Conservation (phyloP, 495 filamentous ascomycete genomes). For the Penicillium bialowiezense region DNA sequence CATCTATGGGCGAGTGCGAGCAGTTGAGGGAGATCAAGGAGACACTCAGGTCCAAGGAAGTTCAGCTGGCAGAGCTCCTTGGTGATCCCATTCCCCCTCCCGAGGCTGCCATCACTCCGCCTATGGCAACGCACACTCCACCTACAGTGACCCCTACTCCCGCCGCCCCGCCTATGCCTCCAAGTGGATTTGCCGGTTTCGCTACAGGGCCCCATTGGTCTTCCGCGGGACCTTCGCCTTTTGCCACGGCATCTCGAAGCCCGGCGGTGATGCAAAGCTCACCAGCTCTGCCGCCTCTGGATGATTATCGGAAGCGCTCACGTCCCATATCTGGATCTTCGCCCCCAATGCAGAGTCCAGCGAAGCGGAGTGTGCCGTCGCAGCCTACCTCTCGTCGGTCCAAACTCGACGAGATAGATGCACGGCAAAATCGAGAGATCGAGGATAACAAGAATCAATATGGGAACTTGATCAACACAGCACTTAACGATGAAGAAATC, state of each 20-base stretch:
- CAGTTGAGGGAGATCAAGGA: conserved; percentile 4
- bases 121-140: background rate
- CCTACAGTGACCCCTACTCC: background rate
- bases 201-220: conserved; percentile 6
- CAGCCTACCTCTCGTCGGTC: conserved; percentile 1
- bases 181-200: background rate
- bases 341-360: conserved; percentile 4
- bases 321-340: conserved; percentile 16
- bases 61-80: conserved; percentile 10
- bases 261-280: background rate
- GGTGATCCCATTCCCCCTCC: conserved; percentile 2
- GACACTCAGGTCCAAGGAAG: conserved; percentile 7
- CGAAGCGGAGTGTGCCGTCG: conserved; percentile 10
- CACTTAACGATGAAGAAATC: background rate
- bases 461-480: conserved; percentile 2
- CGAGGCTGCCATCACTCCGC: background rate
- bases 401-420: conserved; percentile 8
- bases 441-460: background rate
- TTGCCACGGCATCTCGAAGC: background rate
- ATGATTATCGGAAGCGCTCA: conserved; percentile 18
- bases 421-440: conserved; percentile 4
- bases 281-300: background rate
- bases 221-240: conserved; percentile 21
- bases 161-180: background rate
- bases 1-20: conserved; percentile 15